These are phyloP conservation scores for Candida coleopterorum DNA, from an alignment of 805 yeast species.

Conservation along the genomic window DNA sequence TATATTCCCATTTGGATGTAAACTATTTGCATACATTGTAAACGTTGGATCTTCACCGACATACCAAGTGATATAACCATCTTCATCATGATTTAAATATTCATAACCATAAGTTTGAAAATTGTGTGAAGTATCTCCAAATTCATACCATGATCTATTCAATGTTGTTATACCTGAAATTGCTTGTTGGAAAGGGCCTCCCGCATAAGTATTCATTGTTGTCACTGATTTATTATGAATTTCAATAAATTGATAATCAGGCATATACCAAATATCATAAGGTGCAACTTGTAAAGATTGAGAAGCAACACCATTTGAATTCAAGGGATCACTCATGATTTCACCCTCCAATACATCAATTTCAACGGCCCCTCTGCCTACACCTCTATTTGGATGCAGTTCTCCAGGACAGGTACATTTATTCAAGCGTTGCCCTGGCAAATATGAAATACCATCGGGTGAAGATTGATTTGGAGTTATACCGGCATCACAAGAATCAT, in stretches of 20 bases:
- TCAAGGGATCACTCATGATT: conserved; percentile 22
- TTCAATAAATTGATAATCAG: conserved; percentile 76
- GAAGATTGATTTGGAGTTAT: conserved; percentile 92
- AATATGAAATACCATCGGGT: conserved; percentile 79
- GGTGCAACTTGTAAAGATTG: conserved; percentile 95
- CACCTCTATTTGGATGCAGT: conserved; percentile 84
- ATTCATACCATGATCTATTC: conserved; percentile 76
- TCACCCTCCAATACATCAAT: conserved; percentile 89
- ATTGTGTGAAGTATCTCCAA: conserved; percentile 43
- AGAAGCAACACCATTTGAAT: conserved; percentile 61
- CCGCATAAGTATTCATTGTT: conserved; percentile 80
- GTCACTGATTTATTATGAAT: conserved; percentile 65
- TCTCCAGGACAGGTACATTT: conserved; percentile 77
- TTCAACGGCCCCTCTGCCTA: conserved; percentile 94
- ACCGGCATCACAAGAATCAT: conserved; percentile 86
- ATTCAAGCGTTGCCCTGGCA: conserved; percentile 79
- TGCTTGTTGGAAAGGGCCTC: conserved; percentile 93
- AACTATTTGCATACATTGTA: conserved; percentile 63
- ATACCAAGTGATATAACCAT: conserved; percentile 78
- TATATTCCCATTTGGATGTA: conserved; percentile 85
- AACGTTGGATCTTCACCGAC: conserved; percentile 72
- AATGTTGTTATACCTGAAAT: conserved; percentile 74
- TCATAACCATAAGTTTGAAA: conserved; percentile 77
- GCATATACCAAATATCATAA: conserved; percentile 87
- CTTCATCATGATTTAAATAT: conserved; percentile 60